These are phyloP conservation scores for Chalciporus sphaerocephalus DNA, from an alignment of 768 basidiomycete genomes.

Conservation along the genomic window DNA sequence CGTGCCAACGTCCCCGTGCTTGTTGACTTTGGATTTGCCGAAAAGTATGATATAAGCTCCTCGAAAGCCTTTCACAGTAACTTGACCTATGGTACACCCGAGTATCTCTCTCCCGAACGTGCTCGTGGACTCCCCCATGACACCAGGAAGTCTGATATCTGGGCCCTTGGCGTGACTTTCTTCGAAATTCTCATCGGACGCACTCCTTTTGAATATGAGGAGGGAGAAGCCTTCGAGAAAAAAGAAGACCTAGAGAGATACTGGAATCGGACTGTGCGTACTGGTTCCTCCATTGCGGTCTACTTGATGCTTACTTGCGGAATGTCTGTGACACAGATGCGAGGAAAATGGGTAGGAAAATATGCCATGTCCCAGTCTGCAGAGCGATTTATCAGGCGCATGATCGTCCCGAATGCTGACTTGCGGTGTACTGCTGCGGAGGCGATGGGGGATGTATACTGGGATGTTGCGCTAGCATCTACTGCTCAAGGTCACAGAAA, in stretches of 20 bases:
- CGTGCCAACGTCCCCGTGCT: slow-evolving; percentile 76
- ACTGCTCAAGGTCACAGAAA: slow-evolving; percentile 38
- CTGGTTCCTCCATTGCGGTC: background rate
- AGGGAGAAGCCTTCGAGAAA: slow-evolving; percentile 72
- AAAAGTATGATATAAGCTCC: slow-evolving; percentile 67
- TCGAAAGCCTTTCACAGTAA: slow-evolving; percentile 74
- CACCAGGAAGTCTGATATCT: slow-evolving; percentile 86
- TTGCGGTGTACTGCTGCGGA: slow-evolving; percentile 66
- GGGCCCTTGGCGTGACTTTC: slow-evolving; percentile 85
- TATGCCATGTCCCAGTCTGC: slow-evolving; percentile 56
- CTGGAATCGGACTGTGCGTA: slow-evolving; percentile 72
- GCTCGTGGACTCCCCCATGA: slow-evolving; percentile 87
- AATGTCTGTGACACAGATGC: slow-evolving; percentile 40
- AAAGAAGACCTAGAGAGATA: slow-evolving; percentile 83
- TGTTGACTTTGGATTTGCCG: slow-evolving; percentile 96
- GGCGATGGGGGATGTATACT: slow-evolving; percentile 64
- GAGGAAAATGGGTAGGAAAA: slow-evolving; percentile 80
- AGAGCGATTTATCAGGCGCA: slow-evolving; percentile 67
- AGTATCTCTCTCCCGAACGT: slow-evolving; percentile 93
- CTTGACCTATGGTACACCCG: slow-evolving; percentile 86
- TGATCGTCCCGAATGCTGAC: slow-evolving; percentile 82
- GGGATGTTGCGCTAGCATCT: slow-evolving; percentile 39
- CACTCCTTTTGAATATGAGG: slow-evolving; percentile 85
- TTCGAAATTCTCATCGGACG: slow-evolving; percentile 92
- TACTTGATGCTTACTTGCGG: background rate